Conservation (phyloP, 2,329 filamentous ascomycete genomes). For the Colletotrichum sp. region DNA sequence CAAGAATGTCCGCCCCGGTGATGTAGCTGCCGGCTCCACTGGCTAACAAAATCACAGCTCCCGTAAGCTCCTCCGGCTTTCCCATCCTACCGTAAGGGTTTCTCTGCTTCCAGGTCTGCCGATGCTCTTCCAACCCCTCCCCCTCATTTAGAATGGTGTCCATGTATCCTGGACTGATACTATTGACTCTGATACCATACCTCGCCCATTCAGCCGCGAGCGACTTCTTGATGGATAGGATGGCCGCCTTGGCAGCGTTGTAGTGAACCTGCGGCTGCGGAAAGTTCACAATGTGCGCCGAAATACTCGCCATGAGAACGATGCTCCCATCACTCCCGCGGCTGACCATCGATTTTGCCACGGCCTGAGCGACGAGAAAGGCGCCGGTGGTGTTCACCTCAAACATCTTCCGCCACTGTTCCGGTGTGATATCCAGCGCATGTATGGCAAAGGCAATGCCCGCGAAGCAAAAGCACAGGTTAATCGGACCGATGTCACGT, state of each 20-base stretch:
- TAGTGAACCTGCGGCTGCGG: neutral
- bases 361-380: neutral
- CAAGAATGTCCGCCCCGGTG: neutral
- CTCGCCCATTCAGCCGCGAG: neutral
- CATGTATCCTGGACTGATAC: neutral
- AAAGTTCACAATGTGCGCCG: neutral
- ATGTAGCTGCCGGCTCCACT: neutral
- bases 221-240: neutral
- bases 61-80: conserved; percentile 64
- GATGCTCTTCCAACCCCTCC: conserved; percentile 56
- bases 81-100: conserved; percentile 73
- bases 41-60: conserved; percentile 56
- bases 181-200: neutral
- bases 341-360: neutral
- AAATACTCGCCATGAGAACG: neutral
- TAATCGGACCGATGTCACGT: neutral
- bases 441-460: neutral
- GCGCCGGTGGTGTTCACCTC: neutral
- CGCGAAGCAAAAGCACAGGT: neutral
- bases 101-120: conserved; percentile 59
- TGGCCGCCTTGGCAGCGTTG: neutral
- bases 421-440: neutral
- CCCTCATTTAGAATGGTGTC: conserved; percentile 72
- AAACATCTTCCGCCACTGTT: neutral
- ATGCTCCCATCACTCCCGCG: neutral